A percentile compares a stretch with the other conserved stretches of the same genome.
Evolutionary conservation across 345 rosid species (phyloP).

Genomic region (Salix viminalis): DNA sequence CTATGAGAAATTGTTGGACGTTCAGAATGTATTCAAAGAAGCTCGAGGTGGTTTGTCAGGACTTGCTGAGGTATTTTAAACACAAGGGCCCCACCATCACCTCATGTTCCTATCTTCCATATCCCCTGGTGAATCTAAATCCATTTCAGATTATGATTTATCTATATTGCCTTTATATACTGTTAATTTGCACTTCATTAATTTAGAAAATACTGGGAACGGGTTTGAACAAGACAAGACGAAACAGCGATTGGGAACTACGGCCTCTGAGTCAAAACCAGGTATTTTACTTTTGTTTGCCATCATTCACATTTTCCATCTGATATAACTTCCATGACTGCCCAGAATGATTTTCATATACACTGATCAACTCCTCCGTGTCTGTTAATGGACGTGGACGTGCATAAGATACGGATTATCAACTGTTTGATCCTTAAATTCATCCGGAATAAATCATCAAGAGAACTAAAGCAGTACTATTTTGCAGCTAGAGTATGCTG

Average conservation of each 20-base stretch:
- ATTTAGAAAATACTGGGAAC: conserved; percentile 80
- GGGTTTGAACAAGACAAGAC: conserved; percentile 82
- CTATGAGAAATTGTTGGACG: conserved; percentile 76
- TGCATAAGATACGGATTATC: background rate
- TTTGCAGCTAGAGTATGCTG: conserved; percentile 86
- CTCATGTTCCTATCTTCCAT: background rate
- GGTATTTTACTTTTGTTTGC: conserved; percentile 35
- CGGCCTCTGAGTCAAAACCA: conserved; percentile 74
- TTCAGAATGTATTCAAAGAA: conserved; percentile 71
- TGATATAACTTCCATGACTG: background rate
- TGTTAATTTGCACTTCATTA: background rate
- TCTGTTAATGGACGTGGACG: background rate
- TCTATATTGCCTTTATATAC: background rate
- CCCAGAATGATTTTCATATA: no score
- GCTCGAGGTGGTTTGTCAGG: conserved; percentile 76
- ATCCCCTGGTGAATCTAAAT: background rate
- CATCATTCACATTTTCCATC: background rate
- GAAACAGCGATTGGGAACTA: conserved; percentile 84
- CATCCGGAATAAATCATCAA: background rate
- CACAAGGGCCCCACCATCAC: background rate
- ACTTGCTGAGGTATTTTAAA: conserved; percentile 59
- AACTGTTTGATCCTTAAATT: background rate
- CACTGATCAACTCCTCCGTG: no score
- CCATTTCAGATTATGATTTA: background rate
- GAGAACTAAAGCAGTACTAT: background rate